Base-by-base conservation (phyloP, 2,329 filamentous ascomycete genomes). In the Apiospora saccharicola region DNA sequence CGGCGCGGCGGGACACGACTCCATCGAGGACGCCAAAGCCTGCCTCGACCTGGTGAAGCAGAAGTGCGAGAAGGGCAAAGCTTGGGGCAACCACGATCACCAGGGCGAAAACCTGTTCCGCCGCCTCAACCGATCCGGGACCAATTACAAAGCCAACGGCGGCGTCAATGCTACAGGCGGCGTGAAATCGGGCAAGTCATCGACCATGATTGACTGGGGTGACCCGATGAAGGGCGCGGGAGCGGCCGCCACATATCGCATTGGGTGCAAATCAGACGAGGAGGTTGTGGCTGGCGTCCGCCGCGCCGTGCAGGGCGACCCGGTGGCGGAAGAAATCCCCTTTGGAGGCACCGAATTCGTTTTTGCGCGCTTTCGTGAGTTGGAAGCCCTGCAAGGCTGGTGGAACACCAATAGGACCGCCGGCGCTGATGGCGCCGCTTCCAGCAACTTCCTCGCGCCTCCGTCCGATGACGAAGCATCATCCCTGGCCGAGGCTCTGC, bases 1-100 rank as follows among this genome's bases (percentile, higher is more conserved):
- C 13, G 69, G 69, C 61, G 86, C 87, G 22, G 80, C 80, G 22
- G 96, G 96, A 22, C 96, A 99, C 80, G 92, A 98, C 86, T 96
- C 94, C 72, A 89, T 98, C 74, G 96, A 99, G 82, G 96, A 99
- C 81, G 95, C 96, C 19, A 91, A 89, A 75, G 95, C 96, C 3
- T 97, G 95, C 75, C 90, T 99, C 19, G 95, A 98, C 78, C 91
- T 99, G 1, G 91, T 98, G 68, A 97, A 96, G 82, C 92, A 96
- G 79, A 99, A 99, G 82, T 98, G 96, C 81, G 95, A 98, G 81
- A 96, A 94, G 82, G 96, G 96, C 53, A 93, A 93, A 75, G 83
- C 86, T 34, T 99, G 95, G 94, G 96, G 94, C 47, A 92, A 92
- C 0, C 90, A 90, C 69, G 94, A 97, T 61, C 88, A 91, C 1